A percentile compares a stretch with the other conserved stretches of the same genome.
phyloP scores from a whole-genome alignment of 2,329 filamentous ascomycete species.

The Colletotrichum sp. region DNA sequence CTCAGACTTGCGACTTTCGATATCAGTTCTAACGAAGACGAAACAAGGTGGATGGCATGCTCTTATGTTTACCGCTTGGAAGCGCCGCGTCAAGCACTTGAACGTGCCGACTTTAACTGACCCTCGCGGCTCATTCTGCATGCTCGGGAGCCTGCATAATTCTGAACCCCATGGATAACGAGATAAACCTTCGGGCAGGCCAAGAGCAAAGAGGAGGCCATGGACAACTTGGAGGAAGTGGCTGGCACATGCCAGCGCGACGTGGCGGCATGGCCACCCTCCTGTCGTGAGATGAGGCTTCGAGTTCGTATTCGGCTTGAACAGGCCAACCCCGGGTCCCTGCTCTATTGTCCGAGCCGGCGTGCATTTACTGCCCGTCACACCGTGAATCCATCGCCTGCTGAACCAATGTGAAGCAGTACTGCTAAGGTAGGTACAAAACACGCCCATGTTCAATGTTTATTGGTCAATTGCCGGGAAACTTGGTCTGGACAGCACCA shows the following conservation, averaged over 20 bases:
- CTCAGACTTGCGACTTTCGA: background rate
- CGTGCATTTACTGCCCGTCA: background rate
- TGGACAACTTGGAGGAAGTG: background rate
- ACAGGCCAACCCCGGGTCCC: background rate
- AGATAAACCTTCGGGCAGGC: background rate
- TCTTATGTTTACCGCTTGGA: background rate
- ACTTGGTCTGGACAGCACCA: background rate
- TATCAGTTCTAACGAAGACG: background rate
- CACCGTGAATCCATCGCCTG: background rate
- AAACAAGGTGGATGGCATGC: background rate
- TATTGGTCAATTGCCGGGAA: background rate
- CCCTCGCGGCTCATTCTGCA: background rate
- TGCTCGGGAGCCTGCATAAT: background rate
- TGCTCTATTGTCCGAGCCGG: background rate
- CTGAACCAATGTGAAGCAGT: background rate
- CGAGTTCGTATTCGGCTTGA: slow-evolving; percentile 18
- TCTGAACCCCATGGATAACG: background rate
- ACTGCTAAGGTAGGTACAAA: background rate
- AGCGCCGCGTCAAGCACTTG: background rate
- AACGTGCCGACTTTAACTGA: background rate
- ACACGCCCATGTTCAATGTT: background rate
- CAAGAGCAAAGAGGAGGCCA: background rate
- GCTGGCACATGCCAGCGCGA: background rate
- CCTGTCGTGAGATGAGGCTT: background rate
- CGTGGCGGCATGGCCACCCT: background rate